Conservation (phyloP, 2,329 filamentous ascomycete species). For the Scedosporium boydii region DNA sequence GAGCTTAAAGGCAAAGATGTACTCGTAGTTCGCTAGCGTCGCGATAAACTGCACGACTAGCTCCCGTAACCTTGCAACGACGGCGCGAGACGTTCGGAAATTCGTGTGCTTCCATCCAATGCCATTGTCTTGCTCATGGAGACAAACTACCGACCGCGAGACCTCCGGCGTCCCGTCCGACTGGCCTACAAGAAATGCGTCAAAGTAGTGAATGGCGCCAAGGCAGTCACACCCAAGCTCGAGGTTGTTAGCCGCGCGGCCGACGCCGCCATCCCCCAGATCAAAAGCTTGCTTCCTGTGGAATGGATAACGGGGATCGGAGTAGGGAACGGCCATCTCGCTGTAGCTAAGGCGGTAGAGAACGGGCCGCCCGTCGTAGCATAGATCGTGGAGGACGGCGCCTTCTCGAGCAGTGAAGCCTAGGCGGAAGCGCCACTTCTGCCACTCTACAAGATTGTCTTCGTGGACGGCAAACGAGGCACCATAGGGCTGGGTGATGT, state of each 20-base stretch:
- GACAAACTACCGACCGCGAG: constrained; percentile 51
- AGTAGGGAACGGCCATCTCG: constrained; percentile 64
- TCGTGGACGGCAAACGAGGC: constrained; percentile 51
- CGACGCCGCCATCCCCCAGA: constrained; percentile 59
- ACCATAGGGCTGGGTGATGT: constrained; percentile 61
- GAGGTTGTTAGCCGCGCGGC: constrained; percentile 59
- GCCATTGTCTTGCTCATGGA: constrained; percentile 63
- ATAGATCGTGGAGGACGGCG: constrained; percentile 59
- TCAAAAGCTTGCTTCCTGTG: constrained; percentile 65
- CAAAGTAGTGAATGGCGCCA: constrained; percentile 56
- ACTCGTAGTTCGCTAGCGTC: constrained; percentile 64
- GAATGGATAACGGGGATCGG: constrained; percentile 54
- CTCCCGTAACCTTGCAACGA: constrained; percentile 50
- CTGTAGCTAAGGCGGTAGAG: constrained; percentile 58
- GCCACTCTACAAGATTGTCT: constrained; percentile 45
- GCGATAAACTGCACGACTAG: constrained; percentile 61
- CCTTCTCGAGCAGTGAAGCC: constrained; percentile 63
- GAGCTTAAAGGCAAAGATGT: constrained; percentile 43
- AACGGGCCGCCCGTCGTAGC: constrained; percentile 55
- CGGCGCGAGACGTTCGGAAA: constrained; percentile 52
- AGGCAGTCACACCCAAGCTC: constrained; percentile 61
- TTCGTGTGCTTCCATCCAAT: constrained; percentile 66
- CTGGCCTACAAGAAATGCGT: constrained; percentile 39
- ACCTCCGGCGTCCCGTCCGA: constrained; percentile 41
- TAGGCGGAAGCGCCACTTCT: constrained; percentile 62